These are phyloP conservation scores for Cyberlindnera americana DNA, from an alignment of 805 yeast genomes.

Conservation along the genomic window DNA sequence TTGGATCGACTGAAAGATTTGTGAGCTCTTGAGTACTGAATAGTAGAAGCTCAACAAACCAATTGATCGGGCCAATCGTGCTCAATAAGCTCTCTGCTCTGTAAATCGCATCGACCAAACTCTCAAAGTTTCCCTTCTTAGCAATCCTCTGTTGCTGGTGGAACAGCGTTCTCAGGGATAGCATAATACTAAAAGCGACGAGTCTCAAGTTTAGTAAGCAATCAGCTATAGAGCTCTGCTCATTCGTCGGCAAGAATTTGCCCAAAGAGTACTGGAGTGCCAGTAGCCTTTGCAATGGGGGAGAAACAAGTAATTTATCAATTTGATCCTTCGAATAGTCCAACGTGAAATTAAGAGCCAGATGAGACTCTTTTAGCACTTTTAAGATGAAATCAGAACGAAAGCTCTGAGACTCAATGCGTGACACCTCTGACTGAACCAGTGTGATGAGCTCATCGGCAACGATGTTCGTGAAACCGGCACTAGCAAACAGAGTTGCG, in stretches of 20 bases:
- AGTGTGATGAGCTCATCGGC: constrained; percentile 68
- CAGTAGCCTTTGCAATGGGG: constrained; percentile 71
- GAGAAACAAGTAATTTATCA: constrained; percentile 70
- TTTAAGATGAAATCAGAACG: constrained; percentile 37
- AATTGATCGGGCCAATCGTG: constrained; percentile 73
- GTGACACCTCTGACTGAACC: constrained; percentile 44
- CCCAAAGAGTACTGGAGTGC: constrained; percentile 70
- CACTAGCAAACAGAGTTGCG: constrained; percentile 63
- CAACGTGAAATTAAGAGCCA: constrained; percentile 69
- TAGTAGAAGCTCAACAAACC: constrained; percentile 80
- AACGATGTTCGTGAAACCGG: constrained; percentile 63
- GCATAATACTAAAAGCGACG: constrained; percentile 67
- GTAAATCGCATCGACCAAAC: constrained; percentile 46
- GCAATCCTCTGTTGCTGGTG: constrained; percentile 60
- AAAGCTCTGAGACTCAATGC: constrained; percentile 20
- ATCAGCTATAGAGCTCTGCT: constrained; percentile 35
- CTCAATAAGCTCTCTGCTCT: constrained; percentile 63
- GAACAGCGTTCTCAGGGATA: constrained; percentile 54
- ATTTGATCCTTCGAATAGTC: constrained; percentile 70
- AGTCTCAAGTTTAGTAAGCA: constrained; percentile 64
- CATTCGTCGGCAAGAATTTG: constrained; percentile 27
- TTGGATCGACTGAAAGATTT: constrained; percentile 33
- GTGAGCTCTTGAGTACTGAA: constrained; percentile 70
- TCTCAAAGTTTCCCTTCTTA: constrained; percentile 41
- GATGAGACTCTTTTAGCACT: constrained; percentile 62